phyloP scores from a whole-genome alignment of 73 alveolate species.

The Paramecium primaurelia region DNA sequence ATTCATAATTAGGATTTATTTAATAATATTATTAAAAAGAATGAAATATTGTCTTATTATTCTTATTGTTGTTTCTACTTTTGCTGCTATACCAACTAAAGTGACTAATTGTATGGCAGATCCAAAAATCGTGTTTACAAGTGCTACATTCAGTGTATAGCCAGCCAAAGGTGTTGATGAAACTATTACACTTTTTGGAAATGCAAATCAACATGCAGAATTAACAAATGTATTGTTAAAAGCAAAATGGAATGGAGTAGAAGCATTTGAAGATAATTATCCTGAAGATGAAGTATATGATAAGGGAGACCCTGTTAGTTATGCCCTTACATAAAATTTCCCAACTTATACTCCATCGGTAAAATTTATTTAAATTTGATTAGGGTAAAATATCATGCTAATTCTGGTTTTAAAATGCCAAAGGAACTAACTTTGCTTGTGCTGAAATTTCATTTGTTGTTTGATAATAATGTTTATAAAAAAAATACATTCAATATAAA shows the following conservation, averaged over 20 bases:
- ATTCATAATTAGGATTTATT: neutral
- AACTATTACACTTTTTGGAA: slow-evolving; percentile 7
- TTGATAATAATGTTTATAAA: neutral
- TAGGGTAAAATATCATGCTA: neutral
- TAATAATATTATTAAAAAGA: neutral
- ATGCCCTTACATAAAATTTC: neutral
- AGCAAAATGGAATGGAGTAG: slow-evolving; percentile 26
- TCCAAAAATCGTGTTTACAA: neutral
- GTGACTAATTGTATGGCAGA: neutral
- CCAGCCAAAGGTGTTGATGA: slow-evolving; percentile 45
- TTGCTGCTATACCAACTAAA: neutral
- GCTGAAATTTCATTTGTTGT: neutral
- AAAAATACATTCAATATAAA: neutral
- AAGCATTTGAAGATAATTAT: neutral
- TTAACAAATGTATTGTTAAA: neutral
- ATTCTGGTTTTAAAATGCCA: slow-evolving; percentile 8
- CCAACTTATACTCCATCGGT: slow-evolving; percentile 37
- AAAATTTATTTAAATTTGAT: neutral
- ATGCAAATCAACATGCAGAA: slow-evolving; percentile 21
- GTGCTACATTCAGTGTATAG: neutral
- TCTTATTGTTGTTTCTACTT: neutral
- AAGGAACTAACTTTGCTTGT: neutral
- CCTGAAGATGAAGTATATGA: slow-evolving; percentile 24
- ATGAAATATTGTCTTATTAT: neutral
- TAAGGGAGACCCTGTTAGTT: slow-evolving; percentile 19